phyloP scores from a whole-genome alignment of 139 green algal genomes.

The Coelastrella sp. region DNA sequence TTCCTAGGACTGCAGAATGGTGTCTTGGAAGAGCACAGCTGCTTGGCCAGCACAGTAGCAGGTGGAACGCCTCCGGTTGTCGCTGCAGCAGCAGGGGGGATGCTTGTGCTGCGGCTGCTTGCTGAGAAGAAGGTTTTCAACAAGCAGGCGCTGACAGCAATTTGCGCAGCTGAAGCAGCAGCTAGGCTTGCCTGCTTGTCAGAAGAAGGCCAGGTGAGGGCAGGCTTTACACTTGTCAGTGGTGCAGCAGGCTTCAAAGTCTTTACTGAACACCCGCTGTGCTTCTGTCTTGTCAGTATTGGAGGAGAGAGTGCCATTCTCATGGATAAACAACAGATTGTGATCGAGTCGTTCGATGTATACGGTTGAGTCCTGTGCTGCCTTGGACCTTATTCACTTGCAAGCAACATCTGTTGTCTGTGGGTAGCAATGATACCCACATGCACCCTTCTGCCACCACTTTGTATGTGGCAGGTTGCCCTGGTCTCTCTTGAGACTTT shows the following conservation, averaged over 20 bases:
- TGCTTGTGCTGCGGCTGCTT: conserved; percentile 28
- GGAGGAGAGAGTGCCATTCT: background rate
- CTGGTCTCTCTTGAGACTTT: conserved; percentile 39
- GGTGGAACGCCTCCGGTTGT: background rate
- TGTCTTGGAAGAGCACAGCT: conserved; percentile 43
- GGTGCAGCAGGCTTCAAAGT: background rate
- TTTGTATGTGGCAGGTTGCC: conserved; percentile 6
- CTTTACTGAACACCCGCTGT: background rate
- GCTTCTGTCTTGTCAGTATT: background rate
- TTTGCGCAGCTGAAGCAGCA: conserved; percentile 14
- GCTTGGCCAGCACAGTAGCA: background rate
- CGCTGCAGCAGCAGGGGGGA: conserved; percentile 13
- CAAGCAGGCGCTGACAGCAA: background rate
- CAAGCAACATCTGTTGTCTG: background rate
- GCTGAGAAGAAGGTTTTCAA: conserved; percentile 40
- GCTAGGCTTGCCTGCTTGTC: conserved; percentile 40
- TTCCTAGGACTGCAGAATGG: conserved; percentile 45
- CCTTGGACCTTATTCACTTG: no score
- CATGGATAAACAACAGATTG: no score
- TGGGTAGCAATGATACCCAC: background rate
- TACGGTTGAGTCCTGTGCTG: no score
- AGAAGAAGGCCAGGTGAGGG: conserved; percentile 39
- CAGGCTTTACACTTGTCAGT: background rate
- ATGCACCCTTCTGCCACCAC: background rate
- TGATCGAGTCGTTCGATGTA: no score